These are phyloP conservation scores for Pleurotus salmoneostramineus DNA, from an alignment of 768 basidiomycete genomes.

Conservation along the genomic window DNA sequence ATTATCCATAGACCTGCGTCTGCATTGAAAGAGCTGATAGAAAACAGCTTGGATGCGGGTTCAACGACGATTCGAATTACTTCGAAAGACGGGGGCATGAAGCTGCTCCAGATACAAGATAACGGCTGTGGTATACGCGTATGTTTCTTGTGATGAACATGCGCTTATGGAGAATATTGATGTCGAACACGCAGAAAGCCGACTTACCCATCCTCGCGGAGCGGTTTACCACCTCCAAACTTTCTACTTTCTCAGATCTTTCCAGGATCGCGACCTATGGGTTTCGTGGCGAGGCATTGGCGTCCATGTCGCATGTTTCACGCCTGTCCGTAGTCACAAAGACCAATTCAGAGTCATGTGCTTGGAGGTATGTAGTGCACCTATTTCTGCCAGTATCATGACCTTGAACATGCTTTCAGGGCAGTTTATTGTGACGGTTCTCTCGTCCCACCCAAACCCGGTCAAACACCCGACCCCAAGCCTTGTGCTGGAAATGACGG, in stretches of 20 bases:
- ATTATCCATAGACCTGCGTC: conserved; percentile 90
- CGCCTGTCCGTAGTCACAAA: conserved; percentile 90
- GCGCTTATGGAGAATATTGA: background rate
- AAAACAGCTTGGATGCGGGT: conserved; percentile 94
- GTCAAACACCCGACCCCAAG: conserved; percentile 71
- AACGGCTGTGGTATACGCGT: conserved; percentile 95
- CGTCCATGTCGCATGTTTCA: conserved; percentile 92
- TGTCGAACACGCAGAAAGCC: conserved; percentile 52
- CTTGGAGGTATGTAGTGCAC: conserved; percentile 77
- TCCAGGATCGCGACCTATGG: conserved; percentile 87
- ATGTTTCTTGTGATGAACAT: conserved; percentile 20
- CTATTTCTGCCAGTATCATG: background rate
- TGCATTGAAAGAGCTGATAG: conserved; percentile 92
- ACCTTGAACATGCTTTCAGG: conserved; percentile 34
- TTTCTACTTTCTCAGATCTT: conserved; percentile 83
- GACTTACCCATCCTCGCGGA: conserved; percentile 91
- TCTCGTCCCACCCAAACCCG: conserved; percentile 67
- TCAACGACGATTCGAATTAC: conserved; percentile 83
- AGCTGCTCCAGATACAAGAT: conserved; percentile 92
- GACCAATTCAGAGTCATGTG: conserved; percentile 74
- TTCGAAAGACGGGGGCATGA: conserved; percentile 94
- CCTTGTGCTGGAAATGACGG: conserved; percentile 95
- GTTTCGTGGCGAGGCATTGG: conserved; percentile 95
- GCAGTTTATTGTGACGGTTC: conserved; percentile 79
- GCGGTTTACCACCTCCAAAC: conserved; percentile 93